Percentiles rank a stretch among this genome's conserved stretches.
Conservation (phyloP, 1,139 yeast genomes). For the Suhomyces bribrorum region DNA sequence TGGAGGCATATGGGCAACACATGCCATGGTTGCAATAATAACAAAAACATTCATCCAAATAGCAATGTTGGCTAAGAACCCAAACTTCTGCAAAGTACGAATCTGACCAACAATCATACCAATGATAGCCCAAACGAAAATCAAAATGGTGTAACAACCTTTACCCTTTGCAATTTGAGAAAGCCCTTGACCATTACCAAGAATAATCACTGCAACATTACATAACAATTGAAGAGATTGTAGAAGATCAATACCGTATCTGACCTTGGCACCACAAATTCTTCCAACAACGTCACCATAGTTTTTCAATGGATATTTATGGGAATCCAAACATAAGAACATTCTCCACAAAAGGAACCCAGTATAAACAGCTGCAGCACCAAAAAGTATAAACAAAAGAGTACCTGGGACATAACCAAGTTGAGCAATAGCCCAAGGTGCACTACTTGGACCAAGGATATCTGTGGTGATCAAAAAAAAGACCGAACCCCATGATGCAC, state of each 20-base stretch:
- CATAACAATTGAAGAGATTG: constrained; percentile 5
- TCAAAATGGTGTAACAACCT: constrained; percentile 4
- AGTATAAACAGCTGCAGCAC: constrained; percentile 3
- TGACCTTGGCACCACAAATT: constrained; percentile 2
- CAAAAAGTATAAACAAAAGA: constrained; percentile 2
- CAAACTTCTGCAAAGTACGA: constrained; percentile 4
- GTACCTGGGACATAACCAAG: constrained; percentile 6
- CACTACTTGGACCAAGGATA: constrained; percentile 6
- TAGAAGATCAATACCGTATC: constrained; percentile 5
- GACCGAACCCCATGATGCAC: constrained; percentile 5
- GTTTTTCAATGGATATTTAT: constrained; percentile 3
- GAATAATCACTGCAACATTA: constrained; percentile 5
- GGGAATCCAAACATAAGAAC: constrained; percentile 3
- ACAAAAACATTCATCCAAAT: constrained; percentile 6
- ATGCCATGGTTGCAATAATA: constrained; percentile 5
- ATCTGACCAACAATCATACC: constrained; percentile 6
- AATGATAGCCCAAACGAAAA: constrained; percentile 3
- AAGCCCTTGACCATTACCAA: constrained; percentile 6
- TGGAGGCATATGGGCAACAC: constrained; percentile 5
- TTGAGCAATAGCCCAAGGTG: constrained; percentile 4
- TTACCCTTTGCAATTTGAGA: constrained; percentile 5
- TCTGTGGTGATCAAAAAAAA: constrained; percentile 5
- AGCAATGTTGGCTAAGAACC: constrained; percentile 4
- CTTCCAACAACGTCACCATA: constrained; percentile 6
- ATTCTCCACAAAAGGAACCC: constrained; percentile 3